Conservation (phyloP, 192 early-diverging fungal genomes). For the Diversispora epigaea region DNA sequence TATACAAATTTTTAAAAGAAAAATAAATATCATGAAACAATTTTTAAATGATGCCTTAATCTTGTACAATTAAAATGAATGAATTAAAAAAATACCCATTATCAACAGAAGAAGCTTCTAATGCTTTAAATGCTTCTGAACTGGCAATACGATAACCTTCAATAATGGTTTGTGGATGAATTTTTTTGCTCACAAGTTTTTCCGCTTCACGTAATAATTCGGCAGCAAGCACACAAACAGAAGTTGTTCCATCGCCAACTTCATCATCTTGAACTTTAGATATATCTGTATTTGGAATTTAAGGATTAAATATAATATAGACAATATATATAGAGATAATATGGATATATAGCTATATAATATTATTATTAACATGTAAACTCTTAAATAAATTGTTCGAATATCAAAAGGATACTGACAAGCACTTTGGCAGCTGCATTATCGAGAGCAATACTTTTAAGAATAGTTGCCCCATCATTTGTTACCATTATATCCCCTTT, state of each 20-base stretch:
- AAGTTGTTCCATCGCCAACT: slow-evolving; percentile 99
- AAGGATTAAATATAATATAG: neutral
- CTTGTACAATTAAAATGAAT: neutral
- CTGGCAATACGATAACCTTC: slow-evolving; percentile 93
- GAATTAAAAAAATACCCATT: slow-evolving; percentile 27
- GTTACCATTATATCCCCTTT: slow-evolving; percentile 88
- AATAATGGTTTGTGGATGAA: slow-evolving; percentile 97
- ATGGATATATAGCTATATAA: no score
- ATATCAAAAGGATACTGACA: slow-evolving; percentile 55
- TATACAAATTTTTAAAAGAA: slow-evolving; percentile 40
- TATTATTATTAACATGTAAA: no score
- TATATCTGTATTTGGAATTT: slow-evolving; percentile 55
- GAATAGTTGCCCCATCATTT: slow-evolving; percentile 99
- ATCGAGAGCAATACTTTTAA: slow-evolving; percentile 95
- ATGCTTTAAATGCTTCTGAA: slow-evolving; percentile 75
- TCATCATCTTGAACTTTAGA: slow-evolving; percentile 99
- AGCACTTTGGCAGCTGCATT: slow-evolving; percentile 98
- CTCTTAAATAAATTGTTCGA: neutral
- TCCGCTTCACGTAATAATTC: slow-evolving; percentile 95
- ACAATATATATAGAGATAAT: neutral
- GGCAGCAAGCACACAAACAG: slow-evolving; percentile 95
- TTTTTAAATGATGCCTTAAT: neutral
- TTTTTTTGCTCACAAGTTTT: slow-evolving; percentile 86
- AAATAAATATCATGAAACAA: neutral
- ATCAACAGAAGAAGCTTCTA: slow-evolving; percentile 80